Evolutionary conservation across 2,329 filamentous ascomycete genomes (phyloP).

Genomic region (Ascocoryne sarcoides): DNA sequence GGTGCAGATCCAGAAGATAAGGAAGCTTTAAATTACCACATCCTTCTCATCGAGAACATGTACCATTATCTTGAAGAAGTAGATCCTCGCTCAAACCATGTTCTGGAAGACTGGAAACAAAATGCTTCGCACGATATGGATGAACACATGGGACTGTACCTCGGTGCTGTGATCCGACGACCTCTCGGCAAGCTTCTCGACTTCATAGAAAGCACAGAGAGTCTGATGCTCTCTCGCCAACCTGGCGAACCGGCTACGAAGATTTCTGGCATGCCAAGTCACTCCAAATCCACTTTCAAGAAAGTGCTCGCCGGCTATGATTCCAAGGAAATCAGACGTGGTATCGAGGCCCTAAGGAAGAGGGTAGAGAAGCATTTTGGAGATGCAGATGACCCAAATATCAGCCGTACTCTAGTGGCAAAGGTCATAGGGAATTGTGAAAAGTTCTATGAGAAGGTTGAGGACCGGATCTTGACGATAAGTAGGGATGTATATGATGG

Average conservation of each 20-base stretch:
- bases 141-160: conserved; percentile 82
- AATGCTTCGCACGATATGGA: conserved; percentile 69
- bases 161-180: conserved; percentile 78
- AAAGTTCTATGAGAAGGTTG: conserved; percentile 52
- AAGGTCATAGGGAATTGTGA: conserved; percentile 54
- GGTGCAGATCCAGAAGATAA: conserved; percentile 73
- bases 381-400: conserved; percentile 66
- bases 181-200: conserved; percentile 87
- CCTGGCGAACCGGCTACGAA: conserved; percentile 49
- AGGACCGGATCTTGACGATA: conserved; percentile 49
- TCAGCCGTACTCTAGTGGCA: conserved; percentile 39
- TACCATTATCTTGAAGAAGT: conserved; percentile 94
- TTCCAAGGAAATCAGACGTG: conserved; percentile 74
- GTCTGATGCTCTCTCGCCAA: conserved; percentile 49
- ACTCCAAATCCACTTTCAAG: conserved; percentile 74
- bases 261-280: conserved; percentile 73
- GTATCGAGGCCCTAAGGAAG: conserved; percentile 83
- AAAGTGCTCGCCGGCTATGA: conserved; percentile 78
- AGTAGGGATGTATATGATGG: conserved; percentile 57
- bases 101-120: conserved; percentile 75
- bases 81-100: conserved; percentile 61
- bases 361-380: conserved; percentile 96
- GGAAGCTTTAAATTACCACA: conserved; percentile 93
- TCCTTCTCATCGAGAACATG: conserved; percentile 97
- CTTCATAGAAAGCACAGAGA: conserved; percentile 82